A percentile compares a stretch with the other conserved stretches of the same genome.
Conservation (phyloP, 768 basidiomycete genomes). For the Phallus indusiatus region DNA sequence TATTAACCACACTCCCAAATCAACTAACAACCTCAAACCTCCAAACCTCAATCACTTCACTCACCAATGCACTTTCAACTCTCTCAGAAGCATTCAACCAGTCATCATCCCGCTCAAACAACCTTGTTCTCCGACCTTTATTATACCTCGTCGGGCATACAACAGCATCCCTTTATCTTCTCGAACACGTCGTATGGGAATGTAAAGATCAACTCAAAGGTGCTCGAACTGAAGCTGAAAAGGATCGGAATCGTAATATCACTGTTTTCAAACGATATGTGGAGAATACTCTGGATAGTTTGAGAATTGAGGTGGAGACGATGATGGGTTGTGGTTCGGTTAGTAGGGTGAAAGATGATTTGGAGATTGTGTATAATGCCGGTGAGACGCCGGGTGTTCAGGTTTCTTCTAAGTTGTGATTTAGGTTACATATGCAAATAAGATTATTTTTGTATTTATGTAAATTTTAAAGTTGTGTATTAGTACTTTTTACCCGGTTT, state of each 20-base stretch:
- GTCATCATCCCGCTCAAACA: too few species aligned
- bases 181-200: slow-evolving; percentile 66
- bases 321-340: not conserved
- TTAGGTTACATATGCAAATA: too few species aligned
- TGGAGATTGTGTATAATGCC: not conserved
- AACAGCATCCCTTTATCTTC: slow-evolving; percentile 44
- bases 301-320: not conserved
- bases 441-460: too few species aligned
- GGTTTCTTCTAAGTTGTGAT: too few species aligned
- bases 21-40: slow-evolving; percentile 21
- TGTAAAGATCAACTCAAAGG: too few species aligned
- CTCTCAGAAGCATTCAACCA: slow-evolving; percentile 32
- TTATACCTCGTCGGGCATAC: slow-evolving; percentile 49
- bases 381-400: too few species aligned
- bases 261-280: slow-evolving; percentile 19
- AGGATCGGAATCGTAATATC: slow-evolving; percentile 2
- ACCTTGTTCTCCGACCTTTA: slow-evolving; percentile 42
- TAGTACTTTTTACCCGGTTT: too few species aligned
- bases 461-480: too few species aligned
- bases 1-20: slow-evolving; percentile 34
- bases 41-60: slow-evolving; percentile 19
- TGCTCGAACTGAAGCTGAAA: not conserved
- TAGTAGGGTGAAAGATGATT: not conserved
- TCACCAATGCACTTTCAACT: slow-evolving; percentile 25
- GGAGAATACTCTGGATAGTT: slow-evolving; percentile 2